Evolutionary conservation across 208 protist species (phyloP), one percentile per base, ranked within the genome.

Genomic region (Leishmania gerbilli): DNA sequence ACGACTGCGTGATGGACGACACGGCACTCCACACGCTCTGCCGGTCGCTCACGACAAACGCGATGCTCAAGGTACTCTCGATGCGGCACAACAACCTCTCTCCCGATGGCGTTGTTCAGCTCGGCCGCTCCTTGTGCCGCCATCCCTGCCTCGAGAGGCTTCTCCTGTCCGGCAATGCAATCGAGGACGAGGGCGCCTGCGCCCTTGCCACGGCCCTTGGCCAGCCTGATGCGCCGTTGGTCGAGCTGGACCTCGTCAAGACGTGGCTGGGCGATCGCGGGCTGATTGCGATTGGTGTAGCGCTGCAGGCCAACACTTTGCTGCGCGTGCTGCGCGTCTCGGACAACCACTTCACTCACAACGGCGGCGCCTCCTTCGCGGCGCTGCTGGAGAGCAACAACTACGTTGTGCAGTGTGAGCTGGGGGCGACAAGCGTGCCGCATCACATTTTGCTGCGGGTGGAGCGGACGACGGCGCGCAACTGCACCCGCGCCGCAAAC

Each of bases 321-420:
- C 79, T 98, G 60, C 88, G 88, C 31, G 85, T 84, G 79, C 88
- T 98, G 17, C 77, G 89, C 62, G 88, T 97, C 76, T 86, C 71
- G 5, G 85, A 93, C 74, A 98, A 98, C 82, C 93, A 97, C 88
- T 94, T 98, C 83, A 95, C 92, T 27, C 82, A 94, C 58, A 77
- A 93, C 56, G 88, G 88, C 78, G 89, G 89, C 17, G 84, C 92
- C 55, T 84, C 93, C 34, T 96, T 98, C 78, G 89, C 90, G 0
- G 88, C 93, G 31, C 78, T 98, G 45, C 47, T 98, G 40, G 93
- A 95, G 79, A 87, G 85, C 75, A 98, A 98, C 79, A 71, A 78
- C 3, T 65, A 53, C 47, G 69, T 98, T 21, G 53, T 92, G 24
- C 82, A 74, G 5, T 95, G 94, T 65, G 79, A 85, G 17, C 74